These are phyloP conservation scores for Saccharomycopsis lassenensis DNA, from an alignment of 805 yeast species.

Conservation along the genomic window DNA sequence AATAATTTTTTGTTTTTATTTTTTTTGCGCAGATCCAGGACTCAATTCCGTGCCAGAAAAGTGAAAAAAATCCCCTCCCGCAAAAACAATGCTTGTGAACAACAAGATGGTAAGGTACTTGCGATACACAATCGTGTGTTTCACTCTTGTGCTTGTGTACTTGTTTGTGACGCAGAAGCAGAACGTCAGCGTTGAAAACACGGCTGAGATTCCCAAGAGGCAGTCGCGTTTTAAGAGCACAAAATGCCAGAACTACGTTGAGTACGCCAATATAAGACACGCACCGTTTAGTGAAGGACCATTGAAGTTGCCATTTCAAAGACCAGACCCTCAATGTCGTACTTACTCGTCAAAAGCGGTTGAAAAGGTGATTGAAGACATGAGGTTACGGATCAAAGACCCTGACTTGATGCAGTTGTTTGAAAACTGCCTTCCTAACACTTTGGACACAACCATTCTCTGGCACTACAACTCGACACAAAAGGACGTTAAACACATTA, in stretches of 20 bases:
- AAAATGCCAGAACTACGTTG: conserved; percentile 51
- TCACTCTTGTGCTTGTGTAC: conserved; percentile 1
- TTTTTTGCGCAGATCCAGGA: too few relatives aligned
- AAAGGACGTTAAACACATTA: too few relatives aligned
- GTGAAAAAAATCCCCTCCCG: too few relatives aligned
- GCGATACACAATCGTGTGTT: conserved; percentile 1
- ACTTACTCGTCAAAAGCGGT: conserved; percentile 57
- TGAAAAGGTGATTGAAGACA: conserved; percentile 45
- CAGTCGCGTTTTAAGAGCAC: neutral
- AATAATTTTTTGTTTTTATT: too few relatives aligned
- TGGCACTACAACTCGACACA: conserved; percentile 39
- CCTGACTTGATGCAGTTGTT: conserved; percentile 63
- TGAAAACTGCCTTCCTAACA: conserved; percentile 80
- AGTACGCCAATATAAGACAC: conserved; percentile 45
- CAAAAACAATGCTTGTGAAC: neutral
- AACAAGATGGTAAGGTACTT: conserved; percentile 3
- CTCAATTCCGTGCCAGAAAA: too few relatives aligned
- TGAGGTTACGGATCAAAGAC: conserved; percentile 39
- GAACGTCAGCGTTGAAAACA: neutral
- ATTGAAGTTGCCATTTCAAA: conserved; percentile 52
- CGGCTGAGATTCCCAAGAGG: neutral
- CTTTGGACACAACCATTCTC: conserved; percentile 75
- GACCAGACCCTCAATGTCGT: conserved; percentile 64
- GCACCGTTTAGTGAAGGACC: conserved; percentile 49
- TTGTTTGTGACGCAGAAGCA: neutral